A percentile compares a stretch with the other conserved stretches of the same genome.
These are phyloP conservation scores for Phytopythium mirpurense DNA, from an alignment of 352 stramenopile species.

Conservation along the genomic window DNA sequence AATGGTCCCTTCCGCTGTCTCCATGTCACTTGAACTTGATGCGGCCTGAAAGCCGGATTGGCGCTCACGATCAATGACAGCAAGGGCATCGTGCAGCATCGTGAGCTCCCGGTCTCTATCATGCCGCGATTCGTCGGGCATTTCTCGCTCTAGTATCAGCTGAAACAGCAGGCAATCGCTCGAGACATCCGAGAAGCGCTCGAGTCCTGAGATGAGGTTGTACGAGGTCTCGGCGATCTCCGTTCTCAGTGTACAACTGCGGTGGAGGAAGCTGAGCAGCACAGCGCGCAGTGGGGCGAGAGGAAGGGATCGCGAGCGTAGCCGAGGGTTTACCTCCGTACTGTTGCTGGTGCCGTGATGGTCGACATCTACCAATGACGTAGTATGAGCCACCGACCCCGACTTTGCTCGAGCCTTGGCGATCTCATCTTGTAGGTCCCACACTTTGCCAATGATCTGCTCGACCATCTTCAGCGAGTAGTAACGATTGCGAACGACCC, in stretches of 20 bases:
- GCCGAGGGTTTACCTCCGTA: not conserved
- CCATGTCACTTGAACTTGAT: not conserved
- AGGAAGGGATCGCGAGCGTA: not conserved
- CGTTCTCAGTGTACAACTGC: conserved; percentile 17
- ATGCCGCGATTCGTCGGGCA: conserved; percentile 36
- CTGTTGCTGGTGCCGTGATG: not conserved
- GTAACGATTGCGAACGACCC: conserved; percentile 54
- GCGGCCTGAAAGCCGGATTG: conserved; percentile 13
- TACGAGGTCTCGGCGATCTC: conserved; percentile 58
- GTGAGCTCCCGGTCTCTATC: conserved; percentile 42
- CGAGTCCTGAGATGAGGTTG: conserved; percentile 44
- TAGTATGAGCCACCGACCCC: conserved; percentile 7
- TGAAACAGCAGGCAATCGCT: conserved; percentile 56
- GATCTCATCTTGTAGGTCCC: conserved; percentile 56
- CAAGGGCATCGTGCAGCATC: conserved; percentile 40
- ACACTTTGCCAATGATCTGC: conserved; percentile 43
- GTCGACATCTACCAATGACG: not conserved
- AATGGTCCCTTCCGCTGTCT: not conserved
- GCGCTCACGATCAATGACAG: conserved; percentile 42
- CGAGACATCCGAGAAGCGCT: conserved; percentile 29
- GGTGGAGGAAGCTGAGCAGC: conserved; percentile 33
- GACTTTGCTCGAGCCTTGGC: conserved; percentile 29
- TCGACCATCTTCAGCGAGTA: conserved; percentile 40
- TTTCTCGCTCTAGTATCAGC: conserved; percentile 34
- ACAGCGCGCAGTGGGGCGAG: not conserved